Evolutionary conservation across 2,329 filamentous ascomycete genomes (phyloP).

Genomic region (Pyricularia pennisetigena): DNA sequence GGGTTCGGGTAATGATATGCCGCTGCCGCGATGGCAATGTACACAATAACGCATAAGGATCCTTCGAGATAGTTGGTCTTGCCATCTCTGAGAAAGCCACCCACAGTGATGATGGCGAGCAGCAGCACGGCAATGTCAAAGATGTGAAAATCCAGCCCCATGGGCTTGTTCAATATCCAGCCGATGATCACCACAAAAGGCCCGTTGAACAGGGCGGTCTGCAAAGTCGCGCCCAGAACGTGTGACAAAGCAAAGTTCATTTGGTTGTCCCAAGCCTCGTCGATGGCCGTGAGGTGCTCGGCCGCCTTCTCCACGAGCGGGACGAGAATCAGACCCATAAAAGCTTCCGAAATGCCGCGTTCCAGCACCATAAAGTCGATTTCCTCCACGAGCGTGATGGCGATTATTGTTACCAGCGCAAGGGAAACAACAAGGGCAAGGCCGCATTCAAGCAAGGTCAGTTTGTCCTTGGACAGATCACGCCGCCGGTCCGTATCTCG

Average conservation of each 20-base stretch:
- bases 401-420: conserved; percentile 61
- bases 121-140: conserved; percentile 80
- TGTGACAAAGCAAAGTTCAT: conserved; percentile 83
- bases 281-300: conserved; percentile 74
- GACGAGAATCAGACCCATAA: conserved; percentile 64
- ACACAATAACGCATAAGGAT: conserved; percentile 62
- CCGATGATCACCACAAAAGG: conserved; percentile 75
- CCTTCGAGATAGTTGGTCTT: conserved; percentile 91
- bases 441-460: conserved; percentile 65
- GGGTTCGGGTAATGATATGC: conserved; percentile 14
- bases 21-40: conserved; percentile 47
- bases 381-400: conserved; percentile 62
- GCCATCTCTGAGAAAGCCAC: conserved; percentile 71
- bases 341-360: conserved; percentile 37
- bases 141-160: conserved; percentile 77
- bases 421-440: conserved; percentile 56
- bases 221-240: conserved; percentile 77
- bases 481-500: conserved; percentile 53
- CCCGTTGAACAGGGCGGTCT: conserved; percentile 82
- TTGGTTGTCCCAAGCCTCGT: conserved; percentile 75
- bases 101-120: conserved; percentile 75
- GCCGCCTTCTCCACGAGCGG: conserved; percentile 79
- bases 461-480: conserved; percentile 52
- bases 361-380: conserved; percentile 49
- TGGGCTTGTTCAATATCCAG: conserved; percentile 61